Conservation (phyloP, 331 rosid genomes). For the Quercus tomentella region DNA sequence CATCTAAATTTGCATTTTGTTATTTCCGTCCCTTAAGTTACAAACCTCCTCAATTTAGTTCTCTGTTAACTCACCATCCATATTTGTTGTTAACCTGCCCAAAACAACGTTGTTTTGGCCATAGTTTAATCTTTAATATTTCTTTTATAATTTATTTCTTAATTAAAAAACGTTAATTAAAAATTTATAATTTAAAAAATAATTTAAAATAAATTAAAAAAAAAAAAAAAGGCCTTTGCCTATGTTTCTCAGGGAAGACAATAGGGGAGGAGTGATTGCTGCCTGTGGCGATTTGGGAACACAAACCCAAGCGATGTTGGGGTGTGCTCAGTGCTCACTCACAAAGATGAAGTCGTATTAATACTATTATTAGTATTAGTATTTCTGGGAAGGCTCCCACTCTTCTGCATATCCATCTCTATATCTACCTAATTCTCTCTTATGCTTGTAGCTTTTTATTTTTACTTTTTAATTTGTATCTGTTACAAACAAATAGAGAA, state of each 20-base stretch:
- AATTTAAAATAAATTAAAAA: no score
- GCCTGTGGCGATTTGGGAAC: slow-evolving; percentile 85
- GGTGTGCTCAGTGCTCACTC: slow-evolving; percentile 52
- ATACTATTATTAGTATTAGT: slow-evolving; percentile 39
- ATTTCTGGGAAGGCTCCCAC: slow-evolving; percentile 63
- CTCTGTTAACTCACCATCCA: no score
- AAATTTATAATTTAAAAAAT: no score
- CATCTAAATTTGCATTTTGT: no score
- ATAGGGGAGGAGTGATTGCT: slow-evolving; percentile 79
- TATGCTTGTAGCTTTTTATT: neutral
- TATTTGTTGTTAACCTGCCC: no score
- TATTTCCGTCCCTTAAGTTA: no score
- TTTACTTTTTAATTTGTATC: slow-evolving; percentile 6
- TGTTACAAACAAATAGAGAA: slow-evolving; percentile 6
- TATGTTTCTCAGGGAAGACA: slow-evolving; percentile 90
- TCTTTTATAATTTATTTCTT: no score
- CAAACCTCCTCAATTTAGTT: no score
- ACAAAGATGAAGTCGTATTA: slow-evolving; percentile 44
- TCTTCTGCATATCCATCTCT: slow-evolving; percentile 54
- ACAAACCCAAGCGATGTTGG: slow-evolving; percentile 86
- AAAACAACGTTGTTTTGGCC: no score
- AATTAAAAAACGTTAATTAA: no score
- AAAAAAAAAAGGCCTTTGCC: slow-evolving; percentile 40
- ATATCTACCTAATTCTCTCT: neutral
- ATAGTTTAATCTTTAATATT: no score